Base-by-base conservation (phyloP, 169 alveolate species). In the Babesia divergens region DNA sequence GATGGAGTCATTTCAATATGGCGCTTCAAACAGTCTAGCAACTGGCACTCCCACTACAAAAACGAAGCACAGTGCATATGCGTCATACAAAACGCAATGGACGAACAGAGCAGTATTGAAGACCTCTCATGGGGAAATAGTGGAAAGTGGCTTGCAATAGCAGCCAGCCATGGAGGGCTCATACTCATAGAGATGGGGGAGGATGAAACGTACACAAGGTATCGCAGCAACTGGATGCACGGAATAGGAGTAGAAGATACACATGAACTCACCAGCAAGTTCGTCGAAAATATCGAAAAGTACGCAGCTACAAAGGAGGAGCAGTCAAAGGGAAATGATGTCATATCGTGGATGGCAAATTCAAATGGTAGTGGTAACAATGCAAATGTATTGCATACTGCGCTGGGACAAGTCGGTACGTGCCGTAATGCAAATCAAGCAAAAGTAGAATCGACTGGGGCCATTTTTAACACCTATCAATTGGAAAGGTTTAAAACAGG, bases 111-210 rank as follows among this genome's bases (percentile, higher is more conserved):
- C 40, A 70, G 84, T 35, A 11, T 80, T 42, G 84, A 70, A 62
- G 88, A 80, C 44, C 46, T 80, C 28, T 65, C 88, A 14, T 80
- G 88, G 88, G 88, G 88, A 24, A 71, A 80, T 51, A 32, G 43
- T 26, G 84, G 88, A 31, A 80, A 47, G 55, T 80, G 79, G 67
- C 77, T 80, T 18, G 88, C 88, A 9, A 60, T 70, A 6, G 88
- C 84, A 2, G n/a, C 83, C 14, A 80, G 84, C n/a, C 84, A 70
- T 34, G 88, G 88, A 22, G 88, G 88, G 18, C 70, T 80, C 1
- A 71, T 80, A 29, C 42, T 80, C 54, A 44, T 80, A 0, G 83
- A 80, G 66, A 49, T 80, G 43, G 50, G 42, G 0, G 46, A 80
- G 35, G 83, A 68, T 2, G 88, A 80, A 14, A 62, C 64, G 37